A percentile compares a stretch with the other conserved stretches of the same genome.
phyloP scores from a whole-genome alignment of 768 basidiomycete species.

The Agrocybe pediades region DNA sequence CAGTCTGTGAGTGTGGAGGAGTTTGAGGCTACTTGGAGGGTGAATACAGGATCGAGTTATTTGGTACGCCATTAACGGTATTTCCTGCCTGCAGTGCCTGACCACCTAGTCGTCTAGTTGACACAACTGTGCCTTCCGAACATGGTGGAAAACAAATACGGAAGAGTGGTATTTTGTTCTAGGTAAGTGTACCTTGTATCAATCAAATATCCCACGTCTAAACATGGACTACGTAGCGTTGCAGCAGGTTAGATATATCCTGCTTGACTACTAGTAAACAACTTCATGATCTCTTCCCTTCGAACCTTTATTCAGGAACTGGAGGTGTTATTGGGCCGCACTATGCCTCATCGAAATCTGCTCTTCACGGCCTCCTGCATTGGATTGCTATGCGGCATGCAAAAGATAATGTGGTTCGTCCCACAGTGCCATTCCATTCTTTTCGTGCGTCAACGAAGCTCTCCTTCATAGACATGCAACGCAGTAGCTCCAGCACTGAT shows the following conservation, averaged over 20 bases:
- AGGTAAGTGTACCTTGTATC: slow-evolving; percentile 31
- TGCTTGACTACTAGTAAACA: neutral
- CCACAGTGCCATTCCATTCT: neutral
- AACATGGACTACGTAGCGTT: slow-evolving; percentile 29
- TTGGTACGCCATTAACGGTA: slow-evolving; percentile 33
- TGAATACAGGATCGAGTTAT: slow-evolving; percentile 47
- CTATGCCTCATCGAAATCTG: slow-evolving; percentile 58
- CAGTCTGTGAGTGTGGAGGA: slow-evolving; percentile 42
- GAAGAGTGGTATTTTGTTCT: slow-evolving; percentile 53
- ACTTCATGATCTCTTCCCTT: neutral
- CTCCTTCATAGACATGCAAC: slow-evolving; percentile 43
- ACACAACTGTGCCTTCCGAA: slow-evolving; percentile 52
- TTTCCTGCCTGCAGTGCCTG: too few relatives aligned
- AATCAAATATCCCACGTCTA: neutral
- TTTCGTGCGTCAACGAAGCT: neutral
- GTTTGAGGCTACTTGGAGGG: slow-evolving; percentile 49
- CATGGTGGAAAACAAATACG: slow-evolving; percentile 51
- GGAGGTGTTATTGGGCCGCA: slow-evolving; percentile 60
- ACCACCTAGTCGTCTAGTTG: too few relatives aligned
- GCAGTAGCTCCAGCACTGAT: slow-evolving; percentile 56
- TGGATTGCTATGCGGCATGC: slow-evolving; percentile 55
- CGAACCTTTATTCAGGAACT: slow-evolving; percentile 29
- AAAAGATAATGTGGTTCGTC: slow-evolving; percentile 49
- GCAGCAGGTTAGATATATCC: slow-evolving; percentile 37
- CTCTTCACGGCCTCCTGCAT: slow-evolving; percentile 54